Base-by-base conservation (phyloP, 192 early-diverging fungal species). In the Phlyctochytrium arcticum region DNA sequence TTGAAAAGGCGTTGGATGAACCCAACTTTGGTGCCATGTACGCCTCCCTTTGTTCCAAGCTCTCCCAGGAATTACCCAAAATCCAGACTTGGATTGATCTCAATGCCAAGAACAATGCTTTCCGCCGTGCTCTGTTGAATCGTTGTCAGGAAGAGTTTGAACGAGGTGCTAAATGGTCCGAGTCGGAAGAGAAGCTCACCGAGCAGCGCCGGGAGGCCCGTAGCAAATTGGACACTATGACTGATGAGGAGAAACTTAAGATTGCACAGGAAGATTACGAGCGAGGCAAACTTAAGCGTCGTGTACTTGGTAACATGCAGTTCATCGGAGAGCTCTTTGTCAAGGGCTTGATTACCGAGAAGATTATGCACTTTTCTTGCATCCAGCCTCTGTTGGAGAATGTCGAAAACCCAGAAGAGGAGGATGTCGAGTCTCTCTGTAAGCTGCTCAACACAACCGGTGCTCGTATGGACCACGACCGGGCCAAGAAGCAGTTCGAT, bases 271-370 rank as follows among this genome's bases (percentile, higher is more conserved):
- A 83, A 42, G 86, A 84, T 26, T 94, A 93, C 73, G 77, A 88
- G 57, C 82, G 92, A 3, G 81, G 72, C 55, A 98, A 95, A 83
- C 85, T 92, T 49, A 98, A 99, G 87, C 89, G 95, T 57, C 88
- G 90, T 26, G 91, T 90, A 26, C 88, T 99, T 49, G 95, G 95
- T 57, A 85, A 98, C 71, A 89, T 95, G 15, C 75, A 82, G 42
- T 96, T 98, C 68, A 94, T 99, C 60, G 93, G 97, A 62, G 93
- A 98, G 74, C 83, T 99, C 46, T 99, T 92, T 86, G 89, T 92
- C 72, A 72, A 88, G 42, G 73, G 79, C 36, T 90, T 99, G 79
- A 82, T 99, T 67, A 91, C 93, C 5, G 89, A 93, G 62, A 90
- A 90, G 77, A 94, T 99, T 50, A 98, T 99, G 86, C 90, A 94